Evolutionary conservation across 371 early-diverging fungal species (phyloP).

Genomic region (Actinomortierella wolfii): DNA sequence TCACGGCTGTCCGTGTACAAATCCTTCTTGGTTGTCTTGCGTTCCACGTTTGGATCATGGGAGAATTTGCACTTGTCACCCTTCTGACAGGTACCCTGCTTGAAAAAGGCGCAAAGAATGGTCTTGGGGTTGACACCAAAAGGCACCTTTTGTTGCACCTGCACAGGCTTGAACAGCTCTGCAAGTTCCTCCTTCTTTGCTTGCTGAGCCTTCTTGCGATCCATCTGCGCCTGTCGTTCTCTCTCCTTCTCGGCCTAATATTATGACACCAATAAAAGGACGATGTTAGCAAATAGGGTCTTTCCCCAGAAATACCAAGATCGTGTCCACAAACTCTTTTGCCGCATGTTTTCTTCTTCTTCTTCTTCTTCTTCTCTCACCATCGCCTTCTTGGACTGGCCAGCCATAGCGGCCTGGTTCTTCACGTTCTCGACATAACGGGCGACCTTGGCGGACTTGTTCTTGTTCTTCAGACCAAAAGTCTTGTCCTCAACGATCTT

Average conservation of each 20-base stretch:
- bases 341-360: background rate
- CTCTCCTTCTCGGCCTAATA: conserved; percentile 59
- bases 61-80: conserved; percentile 98
- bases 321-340: background rate
- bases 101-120: conserved; percentile 94
- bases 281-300: background rate
- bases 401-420: conserved; percentile 71
- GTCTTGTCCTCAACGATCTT: conserved; percentile 97
- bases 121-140: conserved; percentile 99
- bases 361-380: conserved; percentile 26
- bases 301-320: background rate
- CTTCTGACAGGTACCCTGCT: conserved; percentile 91
- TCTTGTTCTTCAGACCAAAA: conserved; percentile 98
- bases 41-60: conserved; percentile 91
- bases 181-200: conserved; percentile 81
- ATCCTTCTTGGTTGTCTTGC: conserved; percentile 90
- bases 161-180: conserved; percentile 90
- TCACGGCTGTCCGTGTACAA: conserved; percentile 89
- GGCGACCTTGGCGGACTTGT: conserved; percentile 86
- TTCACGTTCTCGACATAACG: conserved; percentile 92
- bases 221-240: conserved; percentile 44
- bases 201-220: conserved; percentile 72
- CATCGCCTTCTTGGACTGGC: conserved; percentile 62
- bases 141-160: conserved; percentile 94
- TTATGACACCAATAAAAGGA: background rate